Conservation (phyloP, 164 flowering plant genomes). For the Stephania japonica region DNA sequence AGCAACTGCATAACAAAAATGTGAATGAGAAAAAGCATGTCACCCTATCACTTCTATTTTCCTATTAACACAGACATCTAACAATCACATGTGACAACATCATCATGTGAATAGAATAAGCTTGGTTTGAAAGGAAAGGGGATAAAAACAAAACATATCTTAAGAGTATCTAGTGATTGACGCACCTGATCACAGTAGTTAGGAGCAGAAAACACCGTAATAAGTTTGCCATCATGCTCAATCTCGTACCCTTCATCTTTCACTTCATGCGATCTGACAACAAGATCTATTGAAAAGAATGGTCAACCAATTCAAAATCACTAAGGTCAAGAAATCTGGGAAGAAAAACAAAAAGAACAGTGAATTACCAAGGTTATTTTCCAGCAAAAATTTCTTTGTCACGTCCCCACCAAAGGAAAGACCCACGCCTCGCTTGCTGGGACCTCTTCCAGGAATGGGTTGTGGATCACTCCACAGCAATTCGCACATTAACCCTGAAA, state of each 20-base stretch:
- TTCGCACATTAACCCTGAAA: conserved; percentile 95
- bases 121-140: too few species aligned
- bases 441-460: conserved; percentile 87
- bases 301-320: conserved; percentile 2
- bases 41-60: too few species aligned
- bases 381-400: conserved; percentile 81
- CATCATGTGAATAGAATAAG: too few species aligned
- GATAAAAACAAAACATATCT: background rate
- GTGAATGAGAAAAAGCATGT: too few species aligned
- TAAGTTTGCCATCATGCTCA: conserved; percentile 93
- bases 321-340: background rate
- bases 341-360: background rate
- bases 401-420: conserved; percentile 95
- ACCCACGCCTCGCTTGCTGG: conserved; percentile 97
- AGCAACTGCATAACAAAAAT: too few species aligned
- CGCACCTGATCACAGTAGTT: conserved; percentile 99
- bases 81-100: too few species aligned
- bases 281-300: conserved; percentile 47
- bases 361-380: conserved; percentile 70
- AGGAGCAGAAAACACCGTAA: conserved; percentile 98
- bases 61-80: too few species aligned
- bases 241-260: conserved; percentile 98
- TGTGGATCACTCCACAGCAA: conserved; percentile 99
- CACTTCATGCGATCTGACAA: conserved; percentile 94
- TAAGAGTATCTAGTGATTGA: background rate